Evolutionary conservation across 352 stramenopile genomes (phyloP).

Genomic region (Globisporangium viniferum): DNA sequence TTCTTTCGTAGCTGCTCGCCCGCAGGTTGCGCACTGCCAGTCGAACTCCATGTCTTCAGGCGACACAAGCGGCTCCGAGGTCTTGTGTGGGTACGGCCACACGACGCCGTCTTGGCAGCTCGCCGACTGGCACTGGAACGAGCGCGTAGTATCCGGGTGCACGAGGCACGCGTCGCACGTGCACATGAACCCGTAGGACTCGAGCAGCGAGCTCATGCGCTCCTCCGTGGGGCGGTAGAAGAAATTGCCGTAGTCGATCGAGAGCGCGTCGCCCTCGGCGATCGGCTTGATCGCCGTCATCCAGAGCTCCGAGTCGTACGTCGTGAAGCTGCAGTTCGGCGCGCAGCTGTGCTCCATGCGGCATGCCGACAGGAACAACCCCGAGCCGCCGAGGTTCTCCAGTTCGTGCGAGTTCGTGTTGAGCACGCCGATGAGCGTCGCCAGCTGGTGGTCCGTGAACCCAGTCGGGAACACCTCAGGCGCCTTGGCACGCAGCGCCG

Average conservation of each 20-base stretch:
- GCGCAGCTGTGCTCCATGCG: constrained; percentile 73
- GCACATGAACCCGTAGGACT: constrained; percentile 69
- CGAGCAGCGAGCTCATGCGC: constrained; percentile 47
- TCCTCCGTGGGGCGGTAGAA: constrained; percentile 69
- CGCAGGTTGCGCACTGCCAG: constrained; percentile 53
- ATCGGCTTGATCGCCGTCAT: constrained; percentile 76
- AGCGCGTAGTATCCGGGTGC: constrained; percentile 45
- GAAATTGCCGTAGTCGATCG: constrained; percentile 80
- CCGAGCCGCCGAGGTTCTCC: constrained; percentile 67
- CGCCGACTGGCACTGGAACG: constrained; percentile 44
- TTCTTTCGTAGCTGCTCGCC: constrained; percentile 26
- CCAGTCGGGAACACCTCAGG: constrained; percentile 51
- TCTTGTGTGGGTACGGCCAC: constrained; percentile 36
- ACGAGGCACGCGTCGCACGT: constrained; percentile 53
- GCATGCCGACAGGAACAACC: constrained; percentile 66
- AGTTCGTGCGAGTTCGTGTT: constrained; percentile 78
- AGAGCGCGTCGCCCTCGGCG: constrained; percentile 52
- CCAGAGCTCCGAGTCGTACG: constrained; percentile 62
- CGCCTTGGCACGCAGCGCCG: constrained; percentile 37
- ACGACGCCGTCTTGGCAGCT: constrained; percentile 38
- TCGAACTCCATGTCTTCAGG: constrained; percentile 48
- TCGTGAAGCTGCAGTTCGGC: constrained; percentile 78
- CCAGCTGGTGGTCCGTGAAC: constrained; percentile 58
- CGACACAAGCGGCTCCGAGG: constrained; percentile 17
- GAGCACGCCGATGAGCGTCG: constrained; percentile 62